Conservation (phyloP, 179 eudicot genomes). For the Carnegiea gigantea region DNA sequence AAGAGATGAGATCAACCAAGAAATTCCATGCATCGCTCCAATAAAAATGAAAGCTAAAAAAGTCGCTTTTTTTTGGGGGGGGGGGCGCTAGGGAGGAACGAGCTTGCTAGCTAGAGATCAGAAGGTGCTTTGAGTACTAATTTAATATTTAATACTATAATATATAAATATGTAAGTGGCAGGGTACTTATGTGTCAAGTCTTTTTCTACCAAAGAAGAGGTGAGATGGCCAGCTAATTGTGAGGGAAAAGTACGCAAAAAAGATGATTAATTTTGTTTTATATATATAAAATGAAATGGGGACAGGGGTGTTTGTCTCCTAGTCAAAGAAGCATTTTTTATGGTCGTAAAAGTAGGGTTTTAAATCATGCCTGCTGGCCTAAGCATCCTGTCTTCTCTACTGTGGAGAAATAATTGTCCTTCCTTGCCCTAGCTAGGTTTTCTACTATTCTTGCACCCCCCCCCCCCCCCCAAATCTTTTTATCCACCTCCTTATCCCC, state of each 20-base stretch:
- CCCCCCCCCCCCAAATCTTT: background rate
- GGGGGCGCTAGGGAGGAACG: background rate
- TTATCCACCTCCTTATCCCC: background rate
- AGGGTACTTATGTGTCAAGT: conserved; percentile 6
- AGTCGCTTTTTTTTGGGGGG: background rate
- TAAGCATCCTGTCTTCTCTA: background rate
- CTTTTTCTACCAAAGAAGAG: background rate
- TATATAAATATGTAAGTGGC: background rate
- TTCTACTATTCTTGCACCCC: background rate
- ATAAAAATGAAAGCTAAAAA: too few relatives aligned
- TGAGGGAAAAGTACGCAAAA: too few relatives aligned
- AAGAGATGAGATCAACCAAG: too few relatives aligned
- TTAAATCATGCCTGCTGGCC: background rate
- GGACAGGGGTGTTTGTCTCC: background rate
- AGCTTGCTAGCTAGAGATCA: too few relatives aligned
- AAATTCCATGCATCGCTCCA: too few relatives aligned
- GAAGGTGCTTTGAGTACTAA: too few relatives aligned
- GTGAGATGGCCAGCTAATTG: background rate
- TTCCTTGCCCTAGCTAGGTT: background rate
- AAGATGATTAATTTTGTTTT: background rate
- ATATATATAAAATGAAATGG: background rate
- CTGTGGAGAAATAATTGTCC: background rate
- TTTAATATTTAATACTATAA: too few relatives aligned
- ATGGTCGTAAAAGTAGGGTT: conserved; percentile 15
- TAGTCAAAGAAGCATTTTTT: background rate